Conservation (phyloP, 805 yeast genomes). For the Ogataea thermomethanolica region DNA sequence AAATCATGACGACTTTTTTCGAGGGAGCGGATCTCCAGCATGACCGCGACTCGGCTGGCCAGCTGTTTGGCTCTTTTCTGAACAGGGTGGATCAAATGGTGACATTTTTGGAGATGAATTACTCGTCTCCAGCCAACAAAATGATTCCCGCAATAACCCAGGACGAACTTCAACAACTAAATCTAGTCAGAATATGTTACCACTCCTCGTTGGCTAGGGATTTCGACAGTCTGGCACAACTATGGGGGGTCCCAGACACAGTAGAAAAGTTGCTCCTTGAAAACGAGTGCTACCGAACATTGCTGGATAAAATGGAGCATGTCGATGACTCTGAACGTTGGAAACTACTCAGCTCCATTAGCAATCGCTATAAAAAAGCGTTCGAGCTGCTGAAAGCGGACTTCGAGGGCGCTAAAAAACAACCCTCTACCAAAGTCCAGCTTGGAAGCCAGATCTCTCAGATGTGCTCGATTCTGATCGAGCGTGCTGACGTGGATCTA, state of each 20-base stretch:
- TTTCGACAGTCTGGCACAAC: conserved; percentile 25
- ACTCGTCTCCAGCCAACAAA: conserved; percentile 17
- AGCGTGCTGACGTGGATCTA: conserved; percentile 50
- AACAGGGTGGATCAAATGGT: conserved; percentile 18
- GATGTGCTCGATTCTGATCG: conserved; percentile 42
- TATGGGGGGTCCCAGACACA: conserved; percentile 35
- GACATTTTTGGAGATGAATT: conserved; percentile 8
- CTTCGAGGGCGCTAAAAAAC: conserved; percentile 19
- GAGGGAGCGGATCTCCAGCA: conserved; percentile 22
- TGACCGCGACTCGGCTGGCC: conserved; percentile 2
- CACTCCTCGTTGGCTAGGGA: conserved; percentile 29
- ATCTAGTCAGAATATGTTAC: conserved; percentile 30
- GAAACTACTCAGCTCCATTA: conserved; percentile 39
- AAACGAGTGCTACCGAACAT: conserved; percentile 41
- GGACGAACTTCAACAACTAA: conserved; percentile 32
- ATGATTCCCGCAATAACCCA: conserved; percentile 31
- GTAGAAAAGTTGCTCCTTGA: conserved; percentile 41
- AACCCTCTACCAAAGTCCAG: conserved; percentile 5
- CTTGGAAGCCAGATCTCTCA: conserved; percentile 30
- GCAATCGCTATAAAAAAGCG: conserved; percentile 36
- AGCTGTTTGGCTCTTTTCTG: conserved; percentile 8
- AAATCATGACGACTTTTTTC: conserved; percentile 24
- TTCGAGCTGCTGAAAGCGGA: conserved; percentile 32
- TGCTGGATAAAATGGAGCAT: conserved; percentile 35
- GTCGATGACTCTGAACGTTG: conserved; percentile 31